These are phyloP conservation scores for Tulasnella sp. DNA, from an alignment of 768 basidiomycete species.

Conservation along the genomic window DNA sequence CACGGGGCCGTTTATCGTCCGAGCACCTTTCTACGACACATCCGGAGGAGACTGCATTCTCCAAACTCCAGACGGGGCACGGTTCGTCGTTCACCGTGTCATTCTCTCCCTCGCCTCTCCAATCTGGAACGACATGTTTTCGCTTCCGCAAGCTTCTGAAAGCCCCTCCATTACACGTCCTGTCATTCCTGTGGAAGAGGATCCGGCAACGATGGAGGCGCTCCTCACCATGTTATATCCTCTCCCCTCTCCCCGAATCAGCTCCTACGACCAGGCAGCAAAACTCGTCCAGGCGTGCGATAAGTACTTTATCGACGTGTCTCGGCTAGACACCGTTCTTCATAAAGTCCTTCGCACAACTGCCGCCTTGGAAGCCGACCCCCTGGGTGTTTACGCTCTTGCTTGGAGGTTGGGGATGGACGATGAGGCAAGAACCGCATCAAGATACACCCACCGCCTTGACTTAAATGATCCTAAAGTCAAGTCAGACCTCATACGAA, in stretches of 20 bases:
- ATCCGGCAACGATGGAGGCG: slow-evolving; percentile 19
- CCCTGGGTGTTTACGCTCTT: slow-evolving; percentile 3
- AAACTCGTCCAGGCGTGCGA: slow-evolving; percentile 22
- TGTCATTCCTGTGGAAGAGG: slow-evolving; percentile 23
- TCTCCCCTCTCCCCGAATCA: not conserved
- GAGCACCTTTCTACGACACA: slow-evolving; percentile 21
- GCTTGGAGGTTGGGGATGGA: not conserved
- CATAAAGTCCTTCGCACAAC: not conserved
- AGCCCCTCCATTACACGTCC: not conserved
- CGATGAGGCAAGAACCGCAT: not conserved
- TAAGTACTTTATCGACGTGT: slow-evolving; percentile 23
- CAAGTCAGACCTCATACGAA: not conserved
- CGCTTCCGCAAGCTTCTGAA: slow-evolving; percentile 27
- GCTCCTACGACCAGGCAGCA: not conserved
- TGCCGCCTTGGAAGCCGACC: not conserved
- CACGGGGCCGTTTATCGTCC: not conserved
- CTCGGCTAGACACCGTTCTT: not conserved
- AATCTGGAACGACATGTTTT: slow-evolving; percentile 50
- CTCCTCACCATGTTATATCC: slow-evolving; percentile 27
- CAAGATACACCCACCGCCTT: not conserved
- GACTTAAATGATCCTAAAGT: not conserved
- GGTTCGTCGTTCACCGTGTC: slow-evolving; percentile 48
- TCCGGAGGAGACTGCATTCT: slow-evolving; percentile 40
- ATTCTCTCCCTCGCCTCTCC: slow-evolving; percentile 50
- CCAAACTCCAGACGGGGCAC: slow-evolving; percentile 45